Conservation (phyloP, 805 yeast species). For the Alloascoidea hylecoeti region DNA sequence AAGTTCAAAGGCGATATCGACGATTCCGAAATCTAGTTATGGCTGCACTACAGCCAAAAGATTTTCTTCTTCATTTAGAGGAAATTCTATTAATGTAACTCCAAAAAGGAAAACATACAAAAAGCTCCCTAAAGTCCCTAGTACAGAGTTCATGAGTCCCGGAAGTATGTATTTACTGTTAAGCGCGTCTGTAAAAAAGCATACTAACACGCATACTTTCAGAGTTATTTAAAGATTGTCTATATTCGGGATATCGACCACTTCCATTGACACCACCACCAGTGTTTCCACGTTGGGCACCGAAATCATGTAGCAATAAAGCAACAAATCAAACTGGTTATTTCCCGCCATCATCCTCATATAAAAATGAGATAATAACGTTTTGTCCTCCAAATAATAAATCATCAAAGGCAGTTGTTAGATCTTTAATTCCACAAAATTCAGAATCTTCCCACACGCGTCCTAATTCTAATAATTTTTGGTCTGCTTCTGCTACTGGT, state of each 20-base stretch:
- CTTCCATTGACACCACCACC: not conserved
- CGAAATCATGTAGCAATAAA: not conserved
- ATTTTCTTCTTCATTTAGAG: too few relatives aligned
- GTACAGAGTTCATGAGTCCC: conserved; percentile 1
- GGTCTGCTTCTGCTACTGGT: conserved; percentile 1
- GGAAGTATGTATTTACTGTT: not conserved
- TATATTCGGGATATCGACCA: not conserved
- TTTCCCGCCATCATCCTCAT: not conserved
- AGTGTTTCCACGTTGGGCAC: not conserved
- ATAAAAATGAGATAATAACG: not conserved
- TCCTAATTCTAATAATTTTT: not conserved
- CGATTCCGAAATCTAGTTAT: too few relatives aligned
- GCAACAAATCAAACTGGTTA: not conserved
- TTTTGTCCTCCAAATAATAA: not conserved
- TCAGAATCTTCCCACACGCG: not conserved
- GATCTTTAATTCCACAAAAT: not conserved
- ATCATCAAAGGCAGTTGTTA: not conserved
- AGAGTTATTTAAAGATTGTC: not conserved
- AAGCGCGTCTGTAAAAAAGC: too few relatives aligned
- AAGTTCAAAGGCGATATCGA: too few relatives aligned
- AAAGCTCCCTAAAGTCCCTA: not conserved
- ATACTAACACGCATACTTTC: too few relatives aligned
- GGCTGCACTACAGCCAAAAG: too few relatives aligned
- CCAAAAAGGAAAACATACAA: too few relatives aligned
- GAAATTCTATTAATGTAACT: too few relatives aligned